These are phyloP conservation scores for Phylloboletellus chloephorus DNA, from an alignment of 1,284 basidiomycete genomes.

Conservation along the genomic window DNA sequence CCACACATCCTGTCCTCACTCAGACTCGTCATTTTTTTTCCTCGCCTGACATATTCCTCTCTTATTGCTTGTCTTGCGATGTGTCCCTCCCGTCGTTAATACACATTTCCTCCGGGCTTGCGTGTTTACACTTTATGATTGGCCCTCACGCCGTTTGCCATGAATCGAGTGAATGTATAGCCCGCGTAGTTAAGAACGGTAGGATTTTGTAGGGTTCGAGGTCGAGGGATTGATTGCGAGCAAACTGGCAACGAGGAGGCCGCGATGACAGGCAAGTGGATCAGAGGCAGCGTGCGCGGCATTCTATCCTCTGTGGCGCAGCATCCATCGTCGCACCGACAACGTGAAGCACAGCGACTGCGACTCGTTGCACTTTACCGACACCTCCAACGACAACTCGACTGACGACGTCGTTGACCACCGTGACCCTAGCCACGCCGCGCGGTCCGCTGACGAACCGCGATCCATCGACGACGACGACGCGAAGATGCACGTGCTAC, in stretches of 20 bases:
- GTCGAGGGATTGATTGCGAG: not conserved
- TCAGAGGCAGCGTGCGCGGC: conserved; percentile 13
- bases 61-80: not conserved
- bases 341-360: conserved; percentile 7
- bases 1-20: no score
- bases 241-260: conserved; percentile 11
- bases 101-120: not conserved
- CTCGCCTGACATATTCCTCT: no score
- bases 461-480: not conserved
- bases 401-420: conserved; percentile 6
- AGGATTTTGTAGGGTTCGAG: not conserved
- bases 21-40: no score
- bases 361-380: conserved; percentile 20
- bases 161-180: conserved; percentile 19
- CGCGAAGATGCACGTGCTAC: conserved; percentile 19
- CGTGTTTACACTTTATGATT: not conserved
- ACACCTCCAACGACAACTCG: conserved; percentile 13
- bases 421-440: not conserved
- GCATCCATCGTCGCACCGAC: conserved; percentile 2
- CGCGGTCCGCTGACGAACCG: no score
- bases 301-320: conserved; percentile 23
- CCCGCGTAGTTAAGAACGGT: conserved; percentile 11
- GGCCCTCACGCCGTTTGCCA: no score
- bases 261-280: conserved; percentile 5
- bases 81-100: no score